Evolutionary conservation across 768 basidiomycete genomes (phyloP), one percentile per base, ranked within the genome.

Genomic region (Crepidotus variabilis): DNA sequence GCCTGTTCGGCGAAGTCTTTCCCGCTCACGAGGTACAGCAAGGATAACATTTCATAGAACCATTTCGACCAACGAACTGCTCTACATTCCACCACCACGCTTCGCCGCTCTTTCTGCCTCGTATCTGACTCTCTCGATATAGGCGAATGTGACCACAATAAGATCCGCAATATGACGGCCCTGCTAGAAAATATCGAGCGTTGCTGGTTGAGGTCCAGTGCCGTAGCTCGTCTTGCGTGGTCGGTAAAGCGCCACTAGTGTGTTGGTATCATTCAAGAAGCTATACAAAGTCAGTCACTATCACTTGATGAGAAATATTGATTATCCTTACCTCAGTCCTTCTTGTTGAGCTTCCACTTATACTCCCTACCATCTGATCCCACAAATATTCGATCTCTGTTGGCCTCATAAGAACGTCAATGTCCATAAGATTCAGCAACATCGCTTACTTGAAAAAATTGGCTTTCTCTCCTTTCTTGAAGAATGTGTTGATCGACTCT

Each of bases 371-470:
- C 60, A 50, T 75, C 71, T 5, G 63, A 70, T 0, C 70, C 74
- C 1, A 52, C 67, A 47, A 75, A 75, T 8, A 67, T 63, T n/a
- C 70, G 70, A 7, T 65, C 65, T 32, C 72, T 73, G 48, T 39
- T 28, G 14, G 6, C 7, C 16, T 21, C 24, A 28, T 28, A 28
- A 32, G 6, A 20, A 20, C n/a, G n/a, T n/a, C n/a, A 16, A 13
- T 11, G 5, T 6, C 2, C 11, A 50, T 21, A 16, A 5, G 16
- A 51, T 32, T 16, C 0, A n/a, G 22, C 36, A 47, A 11, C 14
- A 43, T 16, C 47, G 43, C 62, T 50, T 46, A 64, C 65, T 61
- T 62, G 45, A 61, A 56, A 33, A 28, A 50, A 47, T 49, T 48
- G n/a, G n/a, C n/a, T 16, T 56, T 54, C 14, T 43, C 5, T 5